Base-by-base conservation (phyloP, 2,329 filamentous ascomycete genomes). In the Beauveria sp. region DNA sequence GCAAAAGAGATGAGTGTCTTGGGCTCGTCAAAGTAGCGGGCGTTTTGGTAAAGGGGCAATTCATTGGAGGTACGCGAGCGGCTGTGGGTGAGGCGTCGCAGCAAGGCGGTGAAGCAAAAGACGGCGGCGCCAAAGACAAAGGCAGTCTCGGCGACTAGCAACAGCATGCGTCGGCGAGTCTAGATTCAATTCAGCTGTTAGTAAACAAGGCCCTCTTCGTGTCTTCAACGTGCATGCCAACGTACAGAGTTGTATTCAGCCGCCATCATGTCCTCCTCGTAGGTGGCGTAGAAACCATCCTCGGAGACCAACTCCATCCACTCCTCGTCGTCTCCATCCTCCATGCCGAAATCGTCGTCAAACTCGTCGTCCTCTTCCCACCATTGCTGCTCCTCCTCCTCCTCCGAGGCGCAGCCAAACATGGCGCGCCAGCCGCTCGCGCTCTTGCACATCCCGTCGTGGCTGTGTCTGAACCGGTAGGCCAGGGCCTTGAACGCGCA, bases 401-500 rank as follows among this genome's bases (percentile, higher is more conserved):
- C 31, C 1, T 49, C 34, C 31, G 45, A 46, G 5, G 43, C 55
- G 54, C 61, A 62, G 22, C 61, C 49, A 20, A 62, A 58, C 9
- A 54, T 3, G 4, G 26, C 46, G 26, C 55, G 45, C 61, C 61
- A 62, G 40, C 63, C 61, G n/a, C 57, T 54, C 31, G 54, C 54
- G 24, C 67, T 53, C 24, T 64, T 63, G 60, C 66, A 67, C 63
- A 69, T 58, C 38, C 46, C 56, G 12, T 66, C 63, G 12, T 68
- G 66, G 2, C 67, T 66, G 49, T 75, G 71, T 64, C 73, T 74
- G 57, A 79, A 70, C 53, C 74, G 74, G 54, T 73, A 66, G 49
- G 74, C 71, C 52, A 80, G 67, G n/a, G 73, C 68, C 46, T 71
- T 69, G 51, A 79, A 68, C 48, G 80, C 67, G 64, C 80, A 82